A percentile compares a stretch with the other conserved stretches of the same genome.
Evolutionary conservation across 495 filamentous ascomycete genomes (phyloP).

Genomic region (Hypoxylon fragiforme): DNA sequence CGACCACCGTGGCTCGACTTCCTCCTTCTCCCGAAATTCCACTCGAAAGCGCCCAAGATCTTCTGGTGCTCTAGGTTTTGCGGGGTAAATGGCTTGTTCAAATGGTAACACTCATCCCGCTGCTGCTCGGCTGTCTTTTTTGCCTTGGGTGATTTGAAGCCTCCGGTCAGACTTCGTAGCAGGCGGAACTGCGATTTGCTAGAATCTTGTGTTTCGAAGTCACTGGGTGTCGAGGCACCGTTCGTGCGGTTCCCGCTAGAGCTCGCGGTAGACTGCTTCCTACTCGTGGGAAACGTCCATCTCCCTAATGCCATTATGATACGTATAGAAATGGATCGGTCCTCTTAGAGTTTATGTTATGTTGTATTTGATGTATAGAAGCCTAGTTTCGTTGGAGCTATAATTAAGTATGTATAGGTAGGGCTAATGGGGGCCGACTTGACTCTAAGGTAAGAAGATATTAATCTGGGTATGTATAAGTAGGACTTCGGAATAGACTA

Average conservation of each 20-base stretch:
- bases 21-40: conserved; percentile 27
- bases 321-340: not conserved
- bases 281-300: conserved; percentile 28
- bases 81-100: conserved; percentile 34
- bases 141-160: conserved; percentile 22
- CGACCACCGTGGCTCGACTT: conserved; percentile 22
- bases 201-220: conserved; percentile 18
- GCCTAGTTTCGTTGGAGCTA: no score
- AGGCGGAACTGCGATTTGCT: conserved; percentile 19
- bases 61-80: conserved; percentile 39
- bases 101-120: conserved; percentile 16
- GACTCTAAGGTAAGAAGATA: no score
- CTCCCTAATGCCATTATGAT: conserved; percentile 26
- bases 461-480: no score
- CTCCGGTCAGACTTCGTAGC: conserved; percentile 14
- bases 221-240: conserved; percentile 22
- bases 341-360: no score
- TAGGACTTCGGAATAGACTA: no score
- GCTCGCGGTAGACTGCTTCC: conserved; percentile 24
- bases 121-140: conserved; percentile 24
- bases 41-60: conserved; percentile 34
- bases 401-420: no score
- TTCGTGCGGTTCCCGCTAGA: conserved; percentile 10
- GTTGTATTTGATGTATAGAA: no score
- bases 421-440: no score